Percentiles rank a stretch among this genome's conserved stretches.
Conservation (phyloP, 2,329 filamentous ascomycete genomes). For the Verruconis gallopava region DNA sequence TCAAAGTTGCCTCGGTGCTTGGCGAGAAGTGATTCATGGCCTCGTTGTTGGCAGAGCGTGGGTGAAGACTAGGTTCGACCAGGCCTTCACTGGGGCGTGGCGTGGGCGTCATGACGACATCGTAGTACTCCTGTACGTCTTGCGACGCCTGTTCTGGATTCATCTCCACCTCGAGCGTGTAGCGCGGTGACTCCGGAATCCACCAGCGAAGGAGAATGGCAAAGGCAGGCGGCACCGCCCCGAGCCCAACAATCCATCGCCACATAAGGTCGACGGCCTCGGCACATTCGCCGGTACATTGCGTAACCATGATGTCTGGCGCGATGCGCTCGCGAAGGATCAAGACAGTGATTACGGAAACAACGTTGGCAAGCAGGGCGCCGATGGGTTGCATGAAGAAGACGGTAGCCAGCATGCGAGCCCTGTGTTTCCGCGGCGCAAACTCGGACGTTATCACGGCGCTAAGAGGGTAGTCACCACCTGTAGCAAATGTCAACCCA, state of each 20-base stretch:
- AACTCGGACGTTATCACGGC: slow-evolving; percentile 55
- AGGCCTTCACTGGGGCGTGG: neutral
- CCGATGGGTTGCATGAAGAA: slow-evolving; percentile 31
- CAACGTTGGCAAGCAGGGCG: slow-evolving; percentile 25
- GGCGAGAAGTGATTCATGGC: neutral
- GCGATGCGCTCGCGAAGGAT: slow-evolving; percentile 16
- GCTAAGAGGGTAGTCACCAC: slow-evolving; percentile 55
- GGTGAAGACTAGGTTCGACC: neutral
- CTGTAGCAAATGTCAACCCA: too few relatives aligned
- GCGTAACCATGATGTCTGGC: neutral
- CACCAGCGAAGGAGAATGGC: slow-evolving; percentile 27
- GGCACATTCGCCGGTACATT: slow-evolving; percentile 11
- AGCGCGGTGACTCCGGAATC: slow-evolving; percentile 28
- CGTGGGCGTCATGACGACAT: neutral
- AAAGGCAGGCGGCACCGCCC: slow-evolving; percentile 25
- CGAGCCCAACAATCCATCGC: slow-evolving; percentile 28
- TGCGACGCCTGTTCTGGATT: slow-evolving; percentile 21
- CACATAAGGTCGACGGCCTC: slow-evolving; percentile 26
- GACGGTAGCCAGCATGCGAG: slow-evolving; percentile 28
- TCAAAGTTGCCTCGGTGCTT: slow-evolving; percentile 5
- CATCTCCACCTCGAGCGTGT: slow-evolving; percentile 27
- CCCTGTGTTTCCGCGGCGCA: slow-evolving; percentile 24
- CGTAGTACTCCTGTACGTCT: slow-evolving; percentile 13
- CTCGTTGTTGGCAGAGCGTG: neutral
- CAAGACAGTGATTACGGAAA: slow-evolving; percentile 18